Conservation (phyloP, 164 flowering plant genomes). For the Nymphaea colorata region DNA sequence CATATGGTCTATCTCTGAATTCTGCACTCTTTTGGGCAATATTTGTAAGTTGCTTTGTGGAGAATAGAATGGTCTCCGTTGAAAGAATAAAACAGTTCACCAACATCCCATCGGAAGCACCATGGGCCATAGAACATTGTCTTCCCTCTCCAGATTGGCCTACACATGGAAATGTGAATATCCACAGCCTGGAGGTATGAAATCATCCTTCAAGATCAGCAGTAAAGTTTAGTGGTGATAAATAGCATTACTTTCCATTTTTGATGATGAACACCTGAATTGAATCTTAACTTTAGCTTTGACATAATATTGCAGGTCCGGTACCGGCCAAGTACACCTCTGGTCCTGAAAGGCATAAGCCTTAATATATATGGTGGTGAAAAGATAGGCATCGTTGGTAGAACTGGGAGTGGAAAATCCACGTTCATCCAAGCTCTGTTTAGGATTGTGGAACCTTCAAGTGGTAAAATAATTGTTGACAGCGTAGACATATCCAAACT, state of each 20-base stretch:
- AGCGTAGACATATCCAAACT: constrained; percentile 53
- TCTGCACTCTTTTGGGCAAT: constrained; percentile 47
- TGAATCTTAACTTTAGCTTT: neutral
- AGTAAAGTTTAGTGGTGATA: too few relatives aligned
- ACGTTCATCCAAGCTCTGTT: constrained; percentile 84
- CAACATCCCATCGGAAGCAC: constrained; percentile 73
- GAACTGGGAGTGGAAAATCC: constrained; percentile 96
- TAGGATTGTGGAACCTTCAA: constrained; percentile 80
- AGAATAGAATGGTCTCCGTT: constrained; percentile 86
- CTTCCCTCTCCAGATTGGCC: constrained; percentile 78
- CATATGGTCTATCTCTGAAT: constrained; percentile 86
- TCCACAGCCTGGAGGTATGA: constrained; percentile 62
- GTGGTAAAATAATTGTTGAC: constrained; percentile 66
- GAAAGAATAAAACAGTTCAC: constrained; percentile 86
- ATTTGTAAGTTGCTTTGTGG: constrained; percentile 67
- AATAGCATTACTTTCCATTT: too few relatives aligned
- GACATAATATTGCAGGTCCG: constrained; percentile 46
- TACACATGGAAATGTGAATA: constrained; percentile 51
- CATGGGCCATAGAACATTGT: constrained; percentile 48
- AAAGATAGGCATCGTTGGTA: constrained; percentile 91
- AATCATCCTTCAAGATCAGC: too few relatives aligned
- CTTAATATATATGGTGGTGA: constrained; percentile 73
- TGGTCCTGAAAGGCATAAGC: constrained; percentile 73
- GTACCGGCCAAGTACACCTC: constrained; percentile 80
- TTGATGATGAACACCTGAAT: too few relatives aligned